Base-by-base conservation (phyloP, 306 rosid genomes). In the Rosa multiflora region DNA sequence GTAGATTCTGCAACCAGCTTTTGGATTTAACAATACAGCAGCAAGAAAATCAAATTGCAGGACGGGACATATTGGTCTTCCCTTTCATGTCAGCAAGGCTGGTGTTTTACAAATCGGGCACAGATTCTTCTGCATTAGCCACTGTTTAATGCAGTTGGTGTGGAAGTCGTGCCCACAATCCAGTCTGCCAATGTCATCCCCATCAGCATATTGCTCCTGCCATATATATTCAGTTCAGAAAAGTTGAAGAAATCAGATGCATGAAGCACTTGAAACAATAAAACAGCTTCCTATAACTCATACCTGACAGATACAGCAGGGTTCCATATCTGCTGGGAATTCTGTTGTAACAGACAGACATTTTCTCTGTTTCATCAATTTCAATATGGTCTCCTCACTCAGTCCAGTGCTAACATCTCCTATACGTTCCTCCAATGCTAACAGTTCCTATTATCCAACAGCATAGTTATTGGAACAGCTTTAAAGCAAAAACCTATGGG, bases 131-230 rank as follows among this genome's bases (percentile, higher is more conserved):
- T 83, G 93, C 90, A 73, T 75, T 68, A 93, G 86, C 98, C 98
- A 93, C 84, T 89, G 93, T 85, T 88, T 93, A 85, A 93, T 86
- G 84, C 98, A 93, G 76, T 77, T 71, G 80, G 83, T 84, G 81
- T 93, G 98, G 87, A 93, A 93, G 75, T 88, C 90, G 47, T 93
- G 98, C 79, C 97, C 98, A 83, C 98, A 93, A 79, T 93, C 97
- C 21, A 93, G 90, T 66, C 79, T 83, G 75, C 97, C 97, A 67
- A 93, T 64, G 80, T 78, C 85, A 74, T 88, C 94, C 67, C 92
- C 94, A 70, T 86, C 89, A 63, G 77, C 84, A 76, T 85, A 91
- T 73, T 82, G 84, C 82, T 93, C 98, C 98, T 93, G 89, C 72
- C 48, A 83, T 76, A 42, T 70, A 83, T 68, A 49, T 73, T 14